Base-by-base conservation (phyloP, 192 early-diverging fungal species). In the Coemansia aciculifera region DNA sequence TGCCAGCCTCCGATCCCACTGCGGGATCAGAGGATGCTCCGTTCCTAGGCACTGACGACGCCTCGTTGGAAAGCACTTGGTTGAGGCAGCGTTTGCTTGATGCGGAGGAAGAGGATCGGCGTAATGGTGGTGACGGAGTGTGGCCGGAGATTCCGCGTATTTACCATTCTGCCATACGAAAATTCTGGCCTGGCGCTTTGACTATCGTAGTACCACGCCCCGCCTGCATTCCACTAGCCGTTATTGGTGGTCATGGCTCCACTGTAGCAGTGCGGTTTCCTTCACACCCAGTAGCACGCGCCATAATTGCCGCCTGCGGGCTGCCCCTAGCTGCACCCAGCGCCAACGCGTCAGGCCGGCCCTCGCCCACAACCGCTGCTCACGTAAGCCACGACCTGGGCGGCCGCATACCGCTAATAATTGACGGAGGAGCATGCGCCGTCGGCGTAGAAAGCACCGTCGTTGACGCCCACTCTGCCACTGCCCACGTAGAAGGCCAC, bases 241-340 rank as follows among this genome's bases (percentile, higher is more conserved):
- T 98, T 0, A 92, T 96, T 4, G 95, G 90, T 48, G 90, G 91
- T 5, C 24, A 82, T 17, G 94, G 94, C 59, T 63, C 83, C 7
- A 94, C 94, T 0, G 94, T 99, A 0, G 98, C 95, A 0, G 85
- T 98, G 11, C 87, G 96, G 15, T 92, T 98, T 60, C 98, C 98
- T 0, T 89, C 90, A 3, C 93, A 97, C 71, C 93, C 95, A 0
- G 89, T 99, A 27, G 92, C 96, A 15, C 86, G 95, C 11, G 95
- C 95, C 0, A 70, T 95, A 24, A 99, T 99, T 63, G 79, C 89
- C 13, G 74, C 78, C 1, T 91, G 90, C 71, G 92, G 90, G 24
- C 88, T 93, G 32, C 98, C 98, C 5, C 75, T 99, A 69, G 98
- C 98, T 9, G 98, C 98, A 8, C 98, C 98, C 21, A 95, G 94